Percentiles rank a stretch among this genome's conserved stretches.
These are phyloP conservation scores for Trametes punicea DNA, from an alignment of 768 basidiomycete genomes.

Conservation along the genomic window DNA sequence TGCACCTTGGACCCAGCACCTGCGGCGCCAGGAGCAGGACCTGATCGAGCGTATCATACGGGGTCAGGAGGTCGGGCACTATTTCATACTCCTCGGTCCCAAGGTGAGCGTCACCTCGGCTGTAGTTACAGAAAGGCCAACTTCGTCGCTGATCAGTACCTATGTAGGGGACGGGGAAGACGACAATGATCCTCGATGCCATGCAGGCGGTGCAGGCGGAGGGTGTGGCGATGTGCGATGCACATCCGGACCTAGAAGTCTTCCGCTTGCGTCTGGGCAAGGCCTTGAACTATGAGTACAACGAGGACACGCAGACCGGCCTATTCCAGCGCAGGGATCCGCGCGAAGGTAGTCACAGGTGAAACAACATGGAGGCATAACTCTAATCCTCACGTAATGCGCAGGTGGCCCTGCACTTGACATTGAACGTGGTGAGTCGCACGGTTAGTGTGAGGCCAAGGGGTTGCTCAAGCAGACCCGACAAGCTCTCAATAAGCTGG, in stretches of 20 bases:
- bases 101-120: slow-evolving; percentile 45
- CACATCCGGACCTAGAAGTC: slow-evolving; percentile 83
- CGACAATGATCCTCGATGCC: slow-evolving; percentile 79
- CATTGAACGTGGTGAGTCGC: slow-evolving; percentile 64
- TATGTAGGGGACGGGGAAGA: slow-evolving; percentile 71
- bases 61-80: slow-evolving; percentile 68
- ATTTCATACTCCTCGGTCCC: slow-evolving; percentile 73
- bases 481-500: slow-evolving; percentile 73
- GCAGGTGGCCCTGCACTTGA: slow-evolving; percentile 73
- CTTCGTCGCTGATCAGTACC: slow-evolving; percentile 14
- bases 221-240: slow-evolving; percentile 74
- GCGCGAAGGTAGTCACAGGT: slow-evolving; percentile 53
- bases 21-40: slow-evolving; percentile 73
- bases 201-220: slow-evolving; percentile 73
- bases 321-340: slow-evolving; percentile 84
- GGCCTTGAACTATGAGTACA: slow-evolving; percentile 81
- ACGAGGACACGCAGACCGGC: slow-evolving; percentile 77
- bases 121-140: not conserved
- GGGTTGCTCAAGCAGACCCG: not conserved
- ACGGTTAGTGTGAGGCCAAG: not conserved
- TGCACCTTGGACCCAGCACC: slow-evolving; percentile 52
- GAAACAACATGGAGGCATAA: not conserved
- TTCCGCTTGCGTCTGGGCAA: slow-evolving; percentile 84
- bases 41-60: slow-evolving; percentile 74
- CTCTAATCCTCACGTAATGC: not conserved